Conservation (phyloP, 2,329 filamentous ascomycete genomes). For the Graphilbum ipis-grandicollis region DNA sequence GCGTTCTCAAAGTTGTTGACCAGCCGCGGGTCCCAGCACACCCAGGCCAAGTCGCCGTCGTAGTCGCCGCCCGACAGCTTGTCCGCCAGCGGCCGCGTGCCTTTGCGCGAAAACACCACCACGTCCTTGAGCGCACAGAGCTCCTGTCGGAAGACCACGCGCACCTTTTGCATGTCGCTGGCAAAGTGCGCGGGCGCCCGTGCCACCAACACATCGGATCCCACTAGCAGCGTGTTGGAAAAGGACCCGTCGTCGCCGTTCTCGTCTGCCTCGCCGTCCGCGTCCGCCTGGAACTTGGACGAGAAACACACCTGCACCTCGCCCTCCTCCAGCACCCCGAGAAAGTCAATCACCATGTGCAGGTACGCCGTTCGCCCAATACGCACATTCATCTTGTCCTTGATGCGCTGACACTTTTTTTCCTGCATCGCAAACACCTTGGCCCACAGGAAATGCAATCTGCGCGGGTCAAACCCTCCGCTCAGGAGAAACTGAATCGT, state of each 20-base stretch:
- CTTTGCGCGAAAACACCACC: slow-evolving; percentile 55
- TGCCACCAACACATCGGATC: slow-evolving; percentile 46
- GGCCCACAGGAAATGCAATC: slow-evolving; percentile 29
- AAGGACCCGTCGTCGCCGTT: slow-evolving; percentile 24
- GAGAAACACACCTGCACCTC: slow-evolving; percentile 57
- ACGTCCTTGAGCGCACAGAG: slow-evolving; percentile 59
- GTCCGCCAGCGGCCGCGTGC: slow-evolving; percentile 44
- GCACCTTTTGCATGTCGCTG: slow-evolving; percentile 57
- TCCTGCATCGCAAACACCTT: slow-evolving; percentile 28
- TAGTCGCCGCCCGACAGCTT: slow-evolving; percentile 68
- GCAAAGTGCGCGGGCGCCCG: slow-evolving; percentile 51
- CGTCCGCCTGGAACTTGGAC: slow-evolving; percentile 37
- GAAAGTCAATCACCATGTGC: slow-evolving; percentile 53
- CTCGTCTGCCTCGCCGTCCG: slow-evolving; percentile 23
- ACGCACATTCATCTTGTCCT: slow-evolving; percentile 39
- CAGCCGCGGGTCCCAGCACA: slow-evolving; percentile 54
- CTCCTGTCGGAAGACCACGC: slow-evolving; percentile 36
- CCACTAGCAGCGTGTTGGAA: slow-evolving; percentile 34
- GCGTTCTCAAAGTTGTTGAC: slow-evolving; percentile 51
- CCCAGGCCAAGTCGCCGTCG: slow-evolving; percentile 63
- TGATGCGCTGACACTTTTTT: slow-evolving; percentile 33
- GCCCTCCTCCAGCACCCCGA: slow-evolving; percentile 37
- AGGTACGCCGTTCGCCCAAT: slow-evolving; percentile 44
- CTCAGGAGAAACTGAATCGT: slow-evolving; percentile 35
- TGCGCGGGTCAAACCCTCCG: slow-evolving; percentile 37